A percentile compares a stretch with the other conserved stretches of the same genome.
These are phyloP conservation scores for Calonectria hongkongensis DNA, from an alignment of 2,329 filamentous ascomycete species.

Conservation along the genomic window DNA sequence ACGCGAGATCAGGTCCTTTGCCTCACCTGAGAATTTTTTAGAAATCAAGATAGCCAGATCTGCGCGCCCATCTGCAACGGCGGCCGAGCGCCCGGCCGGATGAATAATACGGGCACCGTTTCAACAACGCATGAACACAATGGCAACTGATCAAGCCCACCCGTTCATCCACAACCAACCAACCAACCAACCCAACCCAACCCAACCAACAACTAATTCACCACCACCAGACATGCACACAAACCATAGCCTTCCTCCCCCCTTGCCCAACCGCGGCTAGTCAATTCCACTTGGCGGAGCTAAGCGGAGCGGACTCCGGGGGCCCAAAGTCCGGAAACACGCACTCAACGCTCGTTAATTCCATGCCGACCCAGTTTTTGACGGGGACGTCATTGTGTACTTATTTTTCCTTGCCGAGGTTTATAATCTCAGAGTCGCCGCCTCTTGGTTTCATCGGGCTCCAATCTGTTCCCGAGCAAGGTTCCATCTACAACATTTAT, in stretches of 20 bases:
- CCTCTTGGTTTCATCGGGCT: neutral
- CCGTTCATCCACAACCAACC: neutral
- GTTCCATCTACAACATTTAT: neutral
- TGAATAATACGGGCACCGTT: neutral
- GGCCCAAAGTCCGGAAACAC: slow-evolving; percentile 26
- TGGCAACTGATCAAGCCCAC: neutral
- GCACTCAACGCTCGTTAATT: slow-evolving; percentile 1
- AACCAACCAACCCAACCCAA: too few relatives aligned
- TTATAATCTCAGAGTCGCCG: slow-evolving; percentile 21
- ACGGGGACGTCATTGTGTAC: slow-evolving; percentile 26
- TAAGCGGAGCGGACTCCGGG: slow-evolving; percentile 28
- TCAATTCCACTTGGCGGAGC: neutral
- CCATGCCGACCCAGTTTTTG: slow-evolving; percentile 1
- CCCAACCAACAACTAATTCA: neutral
- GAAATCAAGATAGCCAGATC: slow-evolving; percentile 6
- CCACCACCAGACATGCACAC: neutral
- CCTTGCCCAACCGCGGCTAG: neutral
- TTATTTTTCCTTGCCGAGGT: neutral
- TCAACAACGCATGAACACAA: neutral
- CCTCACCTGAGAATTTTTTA: neutral
- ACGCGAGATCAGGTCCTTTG: neutral
- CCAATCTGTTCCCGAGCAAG: neutral
- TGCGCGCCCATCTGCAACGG: neutral
- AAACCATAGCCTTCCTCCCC: neutral
- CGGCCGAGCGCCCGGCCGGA: neutral